Base-by-base conservation (phyloP, 305 asterid species). In the Coffea humblotiana region DNA sequence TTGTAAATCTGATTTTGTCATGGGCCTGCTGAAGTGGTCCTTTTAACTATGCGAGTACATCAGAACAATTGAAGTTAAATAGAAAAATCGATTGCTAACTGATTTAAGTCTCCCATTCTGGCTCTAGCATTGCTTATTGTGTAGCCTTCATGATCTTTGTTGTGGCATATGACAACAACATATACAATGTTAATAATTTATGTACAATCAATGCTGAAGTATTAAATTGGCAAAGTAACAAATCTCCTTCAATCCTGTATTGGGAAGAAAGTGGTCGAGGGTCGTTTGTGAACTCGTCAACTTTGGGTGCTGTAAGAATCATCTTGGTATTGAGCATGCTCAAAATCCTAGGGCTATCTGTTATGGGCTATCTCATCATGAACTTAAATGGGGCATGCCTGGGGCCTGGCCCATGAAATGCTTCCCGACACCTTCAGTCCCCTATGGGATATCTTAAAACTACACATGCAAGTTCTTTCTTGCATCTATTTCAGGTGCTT, bases 371-470 rank as follows among this genome's bases (percentile, higher is more conserved):
- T 35, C 67, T 9, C 35, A 74, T 37, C 23, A 40, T 56, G 35
- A 23, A 35, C 56, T 60, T 60, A 45, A 45, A 75, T 37, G 21
- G 45, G 77, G 64, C 40, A 21, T n/a, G 8, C 69, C 68, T 19
- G 78, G 16, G 25, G 8, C 69, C 68, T 19, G 78, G 16, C 49
- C 52, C 43, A 75, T 35, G 29, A 23, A 75, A 13, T 35, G 37
- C 64, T 75, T 35, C 25, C 0, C 13, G 49, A 25, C 0, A n/a
- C 54, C 32, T n/a, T 5, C 27, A 21, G 21, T 58, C 63, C 74
- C 51, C 64, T 40, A 11, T 71, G 64, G 78, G 48, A 37, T 64
- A 61, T 79, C 27, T 47, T 19, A 43, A 48, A 63, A 74, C 73
- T 19, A 21, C 32, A 61, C 32, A 29, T 7, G 32, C 49, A 6